Conservation (phyloP, 1,284 basidiomycete genomes). For the Sporisorium exsertum region DNA sequence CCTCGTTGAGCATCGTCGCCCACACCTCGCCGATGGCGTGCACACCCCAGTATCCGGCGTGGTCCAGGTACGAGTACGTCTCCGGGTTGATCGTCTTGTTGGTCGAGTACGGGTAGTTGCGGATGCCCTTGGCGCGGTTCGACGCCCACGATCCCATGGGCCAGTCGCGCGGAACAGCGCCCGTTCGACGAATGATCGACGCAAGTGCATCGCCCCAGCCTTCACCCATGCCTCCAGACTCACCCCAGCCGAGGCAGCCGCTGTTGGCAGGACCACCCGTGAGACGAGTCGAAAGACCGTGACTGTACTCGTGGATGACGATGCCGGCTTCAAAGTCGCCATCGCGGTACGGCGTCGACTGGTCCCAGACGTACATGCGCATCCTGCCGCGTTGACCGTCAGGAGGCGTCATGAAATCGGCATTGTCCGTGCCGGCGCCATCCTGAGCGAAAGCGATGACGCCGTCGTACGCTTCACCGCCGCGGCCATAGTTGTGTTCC, state of each 20-base stretch:
- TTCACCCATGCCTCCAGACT: slow-evolving; percentile 89
- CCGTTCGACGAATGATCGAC: slow-evolving; percentile 78
- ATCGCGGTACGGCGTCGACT: slow-evolving; percentile 80
- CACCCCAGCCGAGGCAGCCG: slow-evolving; percentile 87
- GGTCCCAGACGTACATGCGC: slow-evolving; percentile 92
- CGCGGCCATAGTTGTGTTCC: slow-evolving; percentile 91
- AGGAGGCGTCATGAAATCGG: slow-evolving; percentile 74
- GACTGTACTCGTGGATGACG: slow-evolving; percentile 72
- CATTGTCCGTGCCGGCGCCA: slow-evolving; percentile 79
- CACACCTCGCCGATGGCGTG: slow-evolving; percentile 94
- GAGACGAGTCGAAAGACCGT: slow-evolving; percentile 90
- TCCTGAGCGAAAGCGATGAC: slow-evolving; percentile 96
- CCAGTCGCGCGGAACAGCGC: slow-evolving; percentile 61
- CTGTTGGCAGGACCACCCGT: slow-evolving; percentile 94
- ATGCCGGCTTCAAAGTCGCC: slow-evolving; percentile 82
- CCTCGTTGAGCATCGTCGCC: slow-evolving; percentile 88
- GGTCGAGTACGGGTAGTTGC: slow-evolving; percentile 76
- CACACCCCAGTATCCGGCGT: slow-evolving; percentile 75
- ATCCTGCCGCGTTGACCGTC: slow-evolving; percentile 82
- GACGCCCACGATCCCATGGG: slow-evolving; percentile 95
- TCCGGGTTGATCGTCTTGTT: slow-evolving; percentile 85
- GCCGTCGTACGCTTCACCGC: slow-evolving; percentile 85
- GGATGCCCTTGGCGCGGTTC: slow-evolving; percentile 81
- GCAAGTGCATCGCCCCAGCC: slow-evolving; percentile 80
- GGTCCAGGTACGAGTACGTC: slow-evolving; percentile 95